Conservation (phyloP, 2,329 filamentous ascomycete genomes). For the Fusarium devonianum region DNA sequence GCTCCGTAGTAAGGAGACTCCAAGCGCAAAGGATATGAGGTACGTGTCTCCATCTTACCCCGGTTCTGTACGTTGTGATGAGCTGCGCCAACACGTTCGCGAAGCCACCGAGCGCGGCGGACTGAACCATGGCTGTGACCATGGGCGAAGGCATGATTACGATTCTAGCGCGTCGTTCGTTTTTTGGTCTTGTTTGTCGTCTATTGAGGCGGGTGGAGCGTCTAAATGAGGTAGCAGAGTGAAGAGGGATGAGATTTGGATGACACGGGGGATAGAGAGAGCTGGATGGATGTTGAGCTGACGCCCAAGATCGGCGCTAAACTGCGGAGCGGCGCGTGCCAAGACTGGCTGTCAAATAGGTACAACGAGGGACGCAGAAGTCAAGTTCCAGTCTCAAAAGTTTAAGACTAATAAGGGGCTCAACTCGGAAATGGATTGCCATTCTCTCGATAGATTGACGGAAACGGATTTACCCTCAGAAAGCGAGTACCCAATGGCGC, state of each 20-base stretch:
- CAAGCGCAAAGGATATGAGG: background rate
- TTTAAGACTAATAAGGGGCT: too few relatives aligned
- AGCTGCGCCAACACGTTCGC: conserved; percentile 79
- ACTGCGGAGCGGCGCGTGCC: conserved; percentile 16
- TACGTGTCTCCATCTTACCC: conserved; percentile 54
- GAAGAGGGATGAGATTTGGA: background rate
- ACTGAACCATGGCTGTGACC: conserved; percentile 68
- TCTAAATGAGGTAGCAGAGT: background rate
- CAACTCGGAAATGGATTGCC: too few relatives aligned
- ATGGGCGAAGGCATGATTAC: conserved; percentile 57
- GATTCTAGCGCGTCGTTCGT: too few relatives aligned
- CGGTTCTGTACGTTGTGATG: conserved; percentile 67
- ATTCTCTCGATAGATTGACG: too few relatives aligned
- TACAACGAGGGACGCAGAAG: too few relatives aligned
- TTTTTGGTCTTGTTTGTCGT: too few relatives aligned
- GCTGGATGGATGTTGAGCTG: conserved; percentile 12
- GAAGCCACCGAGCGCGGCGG: conserved; percentile 67
- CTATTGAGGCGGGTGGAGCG: background rate
- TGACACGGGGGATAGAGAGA: background rate
- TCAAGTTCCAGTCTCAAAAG: too few relatives aligned
- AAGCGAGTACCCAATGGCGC: too few relatives aligned
- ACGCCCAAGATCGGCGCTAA: conserved; percentile 26
- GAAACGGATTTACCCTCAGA: too few relatives aligned
- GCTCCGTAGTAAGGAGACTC: too few relatives aligned
- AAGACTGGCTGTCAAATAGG: conserved; percentile 4